Evolutionary conservation across 257 asterid species (phyloP), one percentile per base, ranked within the genome.

Genomic region (Striga asiatica): DNA sequence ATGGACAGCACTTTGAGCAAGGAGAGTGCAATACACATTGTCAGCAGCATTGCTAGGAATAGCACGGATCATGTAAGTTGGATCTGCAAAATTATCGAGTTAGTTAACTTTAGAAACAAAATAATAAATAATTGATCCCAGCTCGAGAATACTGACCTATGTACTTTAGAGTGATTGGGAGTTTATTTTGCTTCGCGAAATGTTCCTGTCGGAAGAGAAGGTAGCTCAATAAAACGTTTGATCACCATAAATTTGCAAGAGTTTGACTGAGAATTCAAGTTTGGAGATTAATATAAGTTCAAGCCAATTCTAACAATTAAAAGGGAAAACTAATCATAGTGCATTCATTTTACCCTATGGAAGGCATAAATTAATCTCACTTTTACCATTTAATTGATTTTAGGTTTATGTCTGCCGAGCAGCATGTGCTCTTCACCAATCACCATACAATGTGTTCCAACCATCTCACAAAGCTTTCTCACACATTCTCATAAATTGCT

Each of bases 21-120:
- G 87, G 58, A 82, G 81, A 0, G 87, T 74, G 76, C 87, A 82
- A 68, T 81, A 81, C 27, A 81, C 91, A 48, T 78, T 81, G 71
- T 81, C 91, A 4, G 91, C 69, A 31, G 86, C 91, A 43, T 81
- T 81, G 73, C 91, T 74, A 57, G 91, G 91, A 69, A 81, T 71
- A 24, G 91, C 91, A 65, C 91, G 86, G 58, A 81, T 78, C 91
- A 81, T 81, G 69, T 81, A 81, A 51, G 91, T 81, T 54, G 91
- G 91, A 72, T 82, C 92, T 82, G 84, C 56, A 67, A 50, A 46
- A 69, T 31, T 20, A 12, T 27, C 23, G 13, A 21, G 50, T 66
- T 57, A 65, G 74, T 54, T 56, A 42, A 5, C 25, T 65, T 39
- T 35, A 51, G 27, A 54, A 57, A 61, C 6, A 51, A 20, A 60